phyloP scores from a whole-genome alignment of 805 yeast species.

The Schwanniomyces polymorphus region DNA sequence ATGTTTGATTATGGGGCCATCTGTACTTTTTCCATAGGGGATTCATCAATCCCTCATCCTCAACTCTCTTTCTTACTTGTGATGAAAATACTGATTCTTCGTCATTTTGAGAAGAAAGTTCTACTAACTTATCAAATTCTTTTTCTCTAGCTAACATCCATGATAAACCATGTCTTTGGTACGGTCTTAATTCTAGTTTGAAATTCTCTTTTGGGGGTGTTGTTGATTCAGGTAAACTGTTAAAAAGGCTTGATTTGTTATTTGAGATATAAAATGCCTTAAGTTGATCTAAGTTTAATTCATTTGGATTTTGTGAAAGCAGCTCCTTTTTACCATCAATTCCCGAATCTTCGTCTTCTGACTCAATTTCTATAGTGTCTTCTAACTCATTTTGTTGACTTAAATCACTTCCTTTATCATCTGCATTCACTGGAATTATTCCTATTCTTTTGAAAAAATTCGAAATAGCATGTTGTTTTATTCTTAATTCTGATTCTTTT shows the following conservation, averaged over 20 bases:
- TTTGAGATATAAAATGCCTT: constrained; percentile 73
- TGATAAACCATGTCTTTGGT: constrained; percentile 81
- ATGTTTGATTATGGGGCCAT: constrained; percentile 58
- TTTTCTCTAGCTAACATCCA: constrained; percentile 88
- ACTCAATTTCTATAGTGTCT: background rate
- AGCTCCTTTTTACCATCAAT: background rate
- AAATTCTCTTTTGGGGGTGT: constrained; percentile 51
- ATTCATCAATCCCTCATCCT: constrained; percentile 60
- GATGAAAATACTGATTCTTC: constrained; percentile 18
- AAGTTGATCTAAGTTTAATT: constrained; percentile 68
- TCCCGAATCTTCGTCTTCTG: constrained; percentile 7
- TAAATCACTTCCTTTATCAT: constrained; percentile 18
- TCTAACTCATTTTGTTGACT: constrained; percentile 9
- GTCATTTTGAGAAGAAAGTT: constrained; percentile 18
- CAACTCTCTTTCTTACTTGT: constrained; percentile 32
- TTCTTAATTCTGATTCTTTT: constrained; percentile 50
- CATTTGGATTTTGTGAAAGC: constrained; percentile 17
- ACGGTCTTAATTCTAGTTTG: constrained; percentile 60
- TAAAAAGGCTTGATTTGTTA: constrained; percentile 57
- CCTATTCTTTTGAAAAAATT: constrained; percentile 54
- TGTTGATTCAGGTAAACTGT: constrained; percentile 62
- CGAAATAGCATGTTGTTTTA: constrained; percentile 55
- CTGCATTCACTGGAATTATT: constrained; percentile 17
- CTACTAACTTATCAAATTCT: constrained; percentile 49
- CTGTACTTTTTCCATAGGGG: constrained; percentile 81